Percentiles rank a stretch among this genome's conserved stretches.
Conservation (phyloP, 257 asterid genomes). For the Marsdenia floribunda region DNA sequence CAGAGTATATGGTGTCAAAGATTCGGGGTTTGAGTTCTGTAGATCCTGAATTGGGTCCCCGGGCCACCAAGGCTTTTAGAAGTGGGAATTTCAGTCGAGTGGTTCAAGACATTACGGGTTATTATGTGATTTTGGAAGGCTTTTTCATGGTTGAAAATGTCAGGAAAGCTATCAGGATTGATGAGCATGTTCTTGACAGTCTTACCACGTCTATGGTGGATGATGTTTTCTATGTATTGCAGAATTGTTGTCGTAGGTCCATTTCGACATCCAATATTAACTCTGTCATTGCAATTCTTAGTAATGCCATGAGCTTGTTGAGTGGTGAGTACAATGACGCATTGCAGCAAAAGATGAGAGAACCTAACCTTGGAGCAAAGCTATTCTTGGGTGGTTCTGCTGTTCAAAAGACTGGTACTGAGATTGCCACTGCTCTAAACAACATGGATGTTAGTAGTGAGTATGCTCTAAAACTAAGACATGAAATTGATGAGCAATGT, state of each 20-base stretch:
- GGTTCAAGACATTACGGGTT: slow-evolving; percentile 79
- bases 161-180: slow-evolving; percentile 84
- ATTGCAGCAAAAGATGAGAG: slow-evolving; percentile 82
- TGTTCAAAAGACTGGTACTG: slow-evolving; percentile 82
- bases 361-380: slow-evolving; percentile 83
- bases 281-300: slow-evolving; percentile 83
- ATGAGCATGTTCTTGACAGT: slow-evolving; percentile 86
- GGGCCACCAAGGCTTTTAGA: slow-evolving; percentile 88
- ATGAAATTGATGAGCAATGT: slow-evolving; percentile 94
- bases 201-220: slow-evolving; percentile 97
- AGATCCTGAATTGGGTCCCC: slow-evolving; percentile 78
- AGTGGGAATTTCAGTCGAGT: slow-evolving; percentile 86
- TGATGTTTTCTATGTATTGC: slow-evolving; percentile 91
- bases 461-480: slow-evolving; percentile 73
- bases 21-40: slow-evolving; percentile 74
- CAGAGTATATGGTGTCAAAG: slow-evolving; percentile 82
- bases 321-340: slow-evolving; percentile 89
- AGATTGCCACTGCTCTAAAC: slow-evolving; percentile 82
- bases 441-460: slow-evolving; percentile 94
- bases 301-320: slow-evolving; percentile 78
- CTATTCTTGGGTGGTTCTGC: slow-evolving; percentile 88
- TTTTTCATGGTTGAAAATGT: slow-evolving; percentile 98
- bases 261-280: slow-evolving; percentile 77
- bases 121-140: slow-evolving; percentile 90
- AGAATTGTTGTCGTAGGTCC: slow-evolving; percentile 92